Evolutionary conservation across 768 basidiomycete species (phyloP).

Genomic region (Boletus speciosus): DNA sequence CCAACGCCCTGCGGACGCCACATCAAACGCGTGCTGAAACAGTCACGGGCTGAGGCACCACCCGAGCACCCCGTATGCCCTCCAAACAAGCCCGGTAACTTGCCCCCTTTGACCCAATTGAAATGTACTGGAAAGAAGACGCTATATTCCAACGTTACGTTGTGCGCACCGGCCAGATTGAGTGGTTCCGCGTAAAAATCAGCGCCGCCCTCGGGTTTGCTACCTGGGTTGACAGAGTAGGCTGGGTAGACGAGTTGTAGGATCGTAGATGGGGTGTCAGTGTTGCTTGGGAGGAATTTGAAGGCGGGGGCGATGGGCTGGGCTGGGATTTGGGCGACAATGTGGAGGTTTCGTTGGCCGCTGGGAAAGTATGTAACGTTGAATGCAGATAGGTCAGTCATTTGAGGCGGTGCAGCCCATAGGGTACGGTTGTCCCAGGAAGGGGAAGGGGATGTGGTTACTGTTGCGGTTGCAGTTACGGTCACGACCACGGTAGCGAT

Average conservation of each 20-base stretch:
- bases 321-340: constrained; percentile 49
- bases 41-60: constrained; percentile 63
- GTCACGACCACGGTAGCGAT: constrained; percentile 11
- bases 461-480: not conserved
- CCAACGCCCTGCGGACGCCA: constrained; percentile 67
- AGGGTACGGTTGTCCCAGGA: constrained; percentile 19
- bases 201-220: constrained; percentile 63
- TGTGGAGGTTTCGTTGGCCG: constrained; percentile 51
- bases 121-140: constrained; percentile 76
- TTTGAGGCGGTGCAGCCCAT: constrained; percentile 53
- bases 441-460: not conserved
- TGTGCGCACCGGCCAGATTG: constrained; percentile 43
- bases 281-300: constrained; percentile 17
- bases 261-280: constrained; percentile 37
- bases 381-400: constrained; percentile 60
- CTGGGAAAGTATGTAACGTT: constrained; percentile 54
- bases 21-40: constrained; percentile 87
- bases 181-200: constrained; percentile 60
- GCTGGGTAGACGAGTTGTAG: constrained; percentile 68
- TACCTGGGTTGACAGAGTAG: constrained; percentile 64
- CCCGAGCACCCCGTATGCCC: constrained; percentile 69
- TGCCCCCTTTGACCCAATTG: constrained; percentile 78
- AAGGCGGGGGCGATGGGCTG: constrained; percentile 26
- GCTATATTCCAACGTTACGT: constrained; percentile 61
- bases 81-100: constrained; percentile 79